Base-by-base conservation (phyloP, 768 basidiomycete species). In the Baorangia bicolor region DNA sequence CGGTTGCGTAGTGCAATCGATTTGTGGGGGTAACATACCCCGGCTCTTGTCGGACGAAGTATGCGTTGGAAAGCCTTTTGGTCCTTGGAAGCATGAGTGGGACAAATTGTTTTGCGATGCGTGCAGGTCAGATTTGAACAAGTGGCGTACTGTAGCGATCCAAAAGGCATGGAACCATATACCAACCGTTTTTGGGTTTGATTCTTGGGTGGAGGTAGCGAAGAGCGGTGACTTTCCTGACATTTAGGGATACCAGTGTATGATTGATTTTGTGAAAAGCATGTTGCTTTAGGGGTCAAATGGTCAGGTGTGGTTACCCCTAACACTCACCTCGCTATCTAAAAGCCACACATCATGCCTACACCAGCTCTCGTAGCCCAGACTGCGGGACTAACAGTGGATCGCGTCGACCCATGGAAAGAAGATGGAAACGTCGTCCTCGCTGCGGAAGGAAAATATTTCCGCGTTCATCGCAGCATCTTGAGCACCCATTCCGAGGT, bases 371-470 rank as follows among this genome's bases (percentile, higher is more conserved):
- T 27, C 4, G 27, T 20, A 8, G 11, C n/a, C 20, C 34, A 44
- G 14, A 27, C 2, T 10, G 27, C 23, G 16, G 13, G 13, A 2
- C 8, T 13, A 21, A 1, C 18, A 25, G 25, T 43, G 21, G 30
- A 40, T 20, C 37, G 18, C 37, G 0, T 33, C 13, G 37, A 56
- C 28, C 55, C 51, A 4, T 56, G 55, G 53, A 43, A 30, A 23
- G 58, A 68, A 0, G 69, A 72, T 30, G 71, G 72, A 0, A 67
- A 62, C 23, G 54, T 71, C 44, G 53, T 73, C 27, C 60, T 73
- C 20, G 45, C 53, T 3, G 65, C 54, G 7, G 55, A 67, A 31
- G 51, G 40, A 10, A 68, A 58, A 44, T 59, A 56, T n/a, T 74
- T 74, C 40, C 64, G 64, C 5, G 68, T 74, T 5, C 70, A 74